These are phyloP conservation scores for Fraxinus ornus DNA, from an alignment of 305 asterid species.

Conservation along the genomic window DNA sequence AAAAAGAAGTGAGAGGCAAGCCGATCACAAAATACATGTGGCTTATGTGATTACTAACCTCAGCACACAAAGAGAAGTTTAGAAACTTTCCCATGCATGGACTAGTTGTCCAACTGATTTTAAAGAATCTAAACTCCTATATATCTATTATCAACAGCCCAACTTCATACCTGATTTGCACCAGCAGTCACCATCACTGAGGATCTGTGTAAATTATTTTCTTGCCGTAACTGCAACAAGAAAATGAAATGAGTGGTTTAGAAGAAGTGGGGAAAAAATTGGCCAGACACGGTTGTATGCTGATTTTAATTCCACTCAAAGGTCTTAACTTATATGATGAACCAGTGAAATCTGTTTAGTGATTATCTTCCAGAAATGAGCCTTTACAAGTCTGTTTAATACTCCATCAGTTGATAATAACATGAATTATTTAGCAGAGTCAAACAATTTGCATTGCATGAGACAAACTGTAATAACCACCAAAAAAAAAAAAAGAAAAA, in stretches of 20 bases:
- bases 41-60: not conserved
- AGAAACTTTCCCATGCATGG: constrained; percentile 7
- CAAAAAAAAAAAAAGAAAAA: not conserved
- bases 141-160: not conserved
- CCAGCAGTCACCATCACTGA: constrained; percentile 99
- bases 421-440: not conserved
- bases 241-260: constrained; percentile 1
- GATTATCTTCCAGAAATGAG: not conserved
- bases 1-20: not conserved
- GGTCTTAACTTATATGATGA: not conserved
- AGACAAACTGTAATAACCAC: not conserved
- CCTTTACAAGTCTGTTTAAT: not conserved
- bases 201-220: constrained; percentile 72
- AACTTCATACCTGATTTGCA: constrained; percentile 77
- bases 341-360: not conserved
- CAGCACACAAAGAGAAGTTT: not conserved
- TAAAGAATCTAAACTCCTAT: not conserved
- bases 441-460: not conserved
- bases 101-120: not conserved
- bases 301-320: not conserved
- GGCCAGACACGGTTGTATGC: not conserved
- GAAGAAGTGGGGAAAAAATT: not conserved
- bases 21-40: not conserved
- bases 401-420: constrained; percentile 3
- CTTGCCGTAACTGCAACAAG: constrained; percentile 55